Conservation (phyloP, 2,329 filamentous ascomycete species). For the Lojkania enalia region DNA sequence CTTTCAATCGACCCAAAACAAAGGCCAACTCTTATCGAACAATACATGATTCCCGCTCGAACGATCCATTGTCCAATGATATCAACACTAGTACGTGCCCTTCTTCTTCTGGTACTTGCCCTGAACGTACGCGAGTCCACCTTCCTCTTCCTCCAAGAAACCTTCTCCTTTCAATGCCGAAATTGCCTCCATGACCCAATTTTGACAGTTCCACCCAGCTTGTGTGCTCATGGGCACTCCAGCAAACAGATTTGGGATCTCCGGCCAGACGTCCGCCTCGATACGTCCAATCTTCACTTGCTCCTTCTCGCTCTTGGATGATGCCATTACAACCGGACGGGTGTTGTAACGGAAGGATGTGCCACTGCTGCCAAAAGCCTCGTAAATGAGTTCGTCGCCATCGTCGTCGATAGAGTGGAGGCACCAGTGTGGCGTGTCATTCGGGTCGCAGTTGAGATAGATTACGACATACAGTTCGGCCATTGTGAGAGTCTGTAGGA, state of each 20-base stretch:
- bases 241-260: constrained; percentile 1
- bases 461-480: constrained; percentile 6
- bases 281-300: constrained; percentile 3
- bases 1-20: neutral
- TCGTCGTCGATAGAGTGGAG: constrained; percentile 2
- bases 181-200: constrained; percentile 6
- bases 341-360: constrained; percentile 4
- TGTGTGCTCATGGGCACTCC: constrained; percentile 3
- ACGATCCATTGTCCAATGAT: neutral
- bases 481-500: constrained; percentile 3
- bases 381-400: constrained; percentile 9
- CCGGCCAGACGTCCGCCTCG: constrained; percentile 7
- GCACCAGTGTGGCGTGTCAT: constrained; percentile 7
- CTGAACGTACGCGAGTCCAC: neutral
- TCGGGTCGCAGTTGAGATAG: neutral
- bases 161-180: neutral
- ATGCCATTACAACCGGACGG: neutral
- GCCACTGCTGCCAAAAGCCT: constrained; percentile 4
- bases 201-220: constrained; percentile 6
- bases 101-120: neutral
- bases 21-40: neutral
- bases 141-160: constrained; percentile 2
- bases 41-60: neutral
- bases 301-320: constrained; percentile 3
- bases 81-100: neutral